Base-by-base conservation (phyloP, 2,329 filamentous ascomycete species). In the Chaetomium sp. region DNA sequence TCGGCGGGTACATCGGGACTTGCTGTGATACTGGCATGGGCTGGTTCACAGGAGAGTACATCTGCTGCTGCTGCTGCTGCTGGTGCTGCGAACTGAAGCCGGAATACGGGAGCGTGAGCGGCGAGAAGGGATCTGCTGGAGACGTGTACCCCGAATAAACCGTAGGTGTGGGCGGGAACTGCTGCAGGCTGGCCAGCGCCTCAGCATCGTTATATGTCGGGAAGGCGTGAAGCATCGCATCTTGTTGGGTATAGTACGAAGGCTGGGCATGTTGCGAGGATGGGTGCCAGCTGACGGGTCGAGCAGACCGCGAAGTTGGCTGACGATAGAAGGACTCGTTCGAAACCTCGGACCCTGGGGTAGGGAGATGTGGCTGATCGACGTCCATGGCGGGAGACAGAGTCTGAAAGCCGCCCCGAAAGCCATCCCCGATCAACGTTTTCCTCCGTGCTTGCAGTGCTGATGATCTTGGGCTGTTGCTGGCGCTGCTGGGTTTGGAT, bases 211-310 rank as follows among this genome's bases (percentile, higher is more conserved):
- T 68, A 58, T 71, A 71, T 46, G 71, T 66, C 6, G 75, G 68
- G 38, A 75, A 69, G 10, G 71, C 65, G 60, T 77, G 74, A 61
- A 70, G 66, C 38, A 68, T 65, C 35, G 65, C 60, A 47, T 69
- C 65, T 52, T 73, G 70, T 48, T 70, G 68, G 57, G 70, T 69
- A 12, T 72, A 67, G 65, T 68, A 67, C 52, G 65, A 65, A 36
- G 66, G 66, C 55, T 70, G 70, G 37, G 68, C 69, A 19, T 74
- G 47, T 7, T 80, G 76, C 8, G 85, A 80, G 27, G 80, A 79
- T 2, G 87, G 85, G 68, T 91, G 88, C 88, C 88, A 91, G 74
- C 87, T 90, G 46, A 88, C 74, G 5, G 87, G 87, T 43, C 87
- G 79, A 52, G 71, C 71, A 41, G 76, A 70, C 65, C 71, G 68